Evolutionary conservation across 1,139 yeast species (phyloP).

Genomic region (Taiozyma sp.): DNA sequence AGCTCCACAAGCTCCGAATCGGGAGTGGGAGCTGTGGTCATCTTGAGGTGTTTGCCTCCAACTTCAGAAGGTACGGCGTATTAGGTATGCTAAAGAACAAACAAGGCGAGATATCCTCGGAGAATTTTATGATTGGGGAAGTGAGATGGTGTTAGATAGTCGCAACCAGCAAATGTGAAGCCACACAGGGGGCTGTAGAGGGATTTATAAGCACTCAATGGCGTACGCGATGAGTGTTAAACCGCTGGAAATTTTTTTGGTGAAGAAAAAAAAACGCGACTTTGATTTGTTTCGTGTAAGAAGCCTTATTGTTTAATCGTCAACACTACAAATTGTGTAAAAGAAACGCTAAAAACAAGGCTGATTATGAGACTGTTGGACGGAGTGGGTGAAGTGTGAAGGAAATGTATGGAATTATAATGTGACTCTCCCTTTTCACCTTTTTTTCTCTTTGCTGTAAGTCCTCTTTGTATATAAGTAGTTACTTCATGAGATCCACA

Average conservation of each 20-base stretch:
- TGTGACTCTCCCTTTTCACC: not conserved
- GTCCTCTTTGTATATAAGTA: not conserved
- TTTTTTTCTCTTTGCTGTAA: not conserved
- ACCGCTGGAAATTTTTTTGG: not conserved
- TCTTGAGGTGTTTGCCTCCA: not conserved
- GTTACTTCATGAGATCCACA: conserved; percentile 40
- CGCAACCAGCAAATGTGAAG: not conserved
- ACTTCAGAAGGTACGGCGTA: not conserved
- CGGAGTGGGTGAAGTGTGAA: no score
- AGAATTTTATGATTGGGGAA: not conserved
- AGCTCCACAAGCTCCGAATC: not conserved
- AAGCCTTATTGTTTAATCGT: not conserved
- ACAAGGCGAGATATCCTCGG: not conserved
- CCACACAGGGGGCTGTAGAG: not conserved
- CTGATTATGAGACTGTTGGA: not conserved
- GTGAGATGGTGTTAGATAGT: not conserved
- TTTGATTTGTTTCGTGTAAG: no score
- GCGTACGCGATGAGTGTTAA: not conserved
- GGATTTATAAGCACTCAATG: not conserved
- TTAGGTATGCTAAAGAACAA: not conserved
- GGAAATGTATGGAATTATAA: not conserved
- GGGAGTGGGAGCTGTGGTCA: not conserved
- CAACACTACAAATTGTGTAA: not conserved
- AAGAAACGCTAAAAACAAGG: not conserved
- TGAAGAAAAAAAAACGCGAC: not conserved